Conservation (phyloP, 352 stramenopile species). For the Phytophthora sp. region DNA sequence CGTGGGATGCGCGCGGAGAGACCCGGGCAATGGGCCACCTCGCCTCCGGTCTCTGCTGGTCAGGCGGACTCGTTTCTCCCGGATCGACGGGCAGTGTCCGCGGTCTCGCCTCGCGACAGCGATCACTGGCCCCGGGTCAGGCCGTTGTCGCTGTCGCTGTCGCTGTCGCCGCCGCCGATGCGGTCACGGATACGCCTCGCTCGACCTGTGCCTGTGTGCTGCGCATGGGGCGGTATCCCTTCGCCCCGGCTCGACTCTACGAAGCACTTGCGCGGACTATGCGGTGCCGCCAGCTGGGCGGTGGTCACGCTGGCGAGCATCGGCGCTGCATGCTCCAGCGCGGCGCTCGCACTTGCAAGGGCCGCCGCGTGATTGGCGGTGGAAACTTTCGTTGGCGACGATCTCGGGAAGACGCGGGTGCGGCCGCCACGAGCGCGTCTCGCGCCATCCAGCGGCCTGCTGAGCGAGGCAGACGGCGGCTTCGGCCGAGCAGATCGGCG, state of each 20-base stretch:
- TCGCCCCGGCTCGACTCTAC: conserved; percentile 24
- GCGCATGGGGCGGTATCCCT: not conserved
- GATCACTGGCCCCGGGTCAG: too few species aligned
- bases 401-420: conserved; percentile 12
- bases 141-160: too few species aligned
- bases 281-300: conserved; percentile 7
- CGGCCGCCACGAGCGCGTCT: not conserved
- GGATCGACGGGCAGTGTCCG: too few species aligned
- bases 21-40: not conserved
- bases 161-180: too few species aligned
- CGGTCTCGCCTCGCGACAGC: too few species aligned
- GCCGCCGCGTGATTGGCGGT: not conserved
- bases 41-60: too few species aligned
- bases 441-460: not conserved
- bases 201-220: not conserved
- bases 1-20: conserved; percentile 16
- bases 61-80: too few species aligned
- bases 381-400: conserved; percentile 6
- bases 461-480: not conserved
- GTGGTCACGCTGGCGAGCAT: conserved; percentile 7
- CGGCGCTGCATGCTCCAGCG: not conserved
- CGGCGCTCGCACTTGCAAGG: conserved; percentile 3
- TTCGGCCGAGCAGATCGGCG: too few species aligned
- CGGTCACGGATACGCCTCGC: not conserved
- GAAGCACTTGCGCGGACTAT: conserved; percentile 14